Percentiles rank a stretch among this genome's conserved stretches.
phyloP scores from a whole-genome alignment of 2,329 filamentous ascomycete species.

The Neofusicoccum cordaticola region DNA sequence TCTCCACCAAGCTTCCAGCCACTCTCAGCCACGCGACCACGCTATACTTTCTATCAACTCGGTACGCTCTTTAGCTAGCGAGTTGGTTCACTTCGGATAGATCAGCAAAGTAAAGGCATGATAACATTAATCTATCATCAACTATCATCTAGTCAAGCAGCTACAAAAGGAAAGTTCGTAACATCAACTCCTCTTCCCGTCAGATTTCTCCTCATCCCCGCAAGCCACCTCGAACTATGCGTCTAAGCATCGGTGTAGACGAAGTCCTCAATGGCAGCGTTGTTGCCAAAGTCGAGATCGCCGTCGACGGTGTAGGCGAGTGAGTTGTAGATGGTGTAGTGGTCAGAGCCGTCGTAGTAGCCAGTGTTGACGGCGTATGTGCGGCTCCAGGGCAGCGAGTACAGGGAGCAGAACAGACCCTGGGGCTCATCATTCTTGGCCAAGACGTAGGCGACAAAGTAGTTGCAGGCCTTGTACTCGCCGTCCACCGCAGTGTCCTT shows the following conservation, averaged over 20 bases:
- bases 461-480: conserved; percentile 13
- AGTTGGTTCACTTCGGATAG: no score
- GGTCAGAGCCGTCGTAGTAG: background rate
- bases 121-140: no score
- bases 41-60: no score
- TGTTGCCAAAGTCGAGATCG: conserved; percentile 1
- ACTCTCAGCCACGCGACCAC: background rate
- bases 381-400: conserved; percentile 6
- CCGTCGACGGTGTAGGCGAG: conserved; percentile 2
- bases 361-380: conserved; percentile 7
- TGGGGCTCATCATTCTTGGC: conserved; percentile 11
- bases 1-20: background rate
- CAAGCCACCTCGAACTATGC: background rate
- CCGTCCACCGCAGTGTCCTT: background rate
- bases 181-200: background rate
- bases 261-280: background rate
- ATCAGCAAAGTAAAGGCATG: no score
- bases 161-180: background rate
- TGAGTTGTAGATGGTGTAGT: conserved; percentile 16
- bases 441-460: conserved; percentile 14
- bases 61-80: no score
- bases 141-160: background rate
- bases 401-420: conserved; percentile 7
- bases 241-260: background rate
- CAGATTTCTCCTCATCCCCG: background rate